These are phyloP conservation scores for Symbiodinium natans DNA, from an alignment of 73 alveolate species.

Conservation along the genomic window DNA sequence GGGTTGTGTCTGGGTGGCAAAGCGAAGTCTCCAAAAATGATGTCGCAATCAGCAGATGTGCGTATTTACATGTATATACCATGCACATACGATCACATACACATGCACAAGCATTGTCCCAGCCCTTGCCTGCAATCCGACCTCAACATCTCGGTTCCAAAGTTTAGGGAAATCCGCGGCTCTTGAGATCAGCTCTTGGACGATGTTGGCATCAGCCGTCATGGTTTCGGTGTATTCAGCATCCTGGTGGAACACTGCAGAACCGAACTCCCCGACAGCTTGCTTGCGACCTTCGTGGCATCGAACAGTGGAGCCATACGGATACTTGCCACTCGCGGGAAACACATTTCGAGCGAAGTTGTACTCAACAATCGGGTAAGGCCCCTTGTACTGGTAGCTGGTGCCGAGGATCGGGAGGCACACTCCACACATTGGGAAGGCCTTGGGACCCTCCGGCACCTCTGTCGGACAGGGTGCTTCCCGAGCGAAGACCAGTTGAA, in stretches of 20 bases:
- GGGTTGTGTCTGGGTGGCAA: too few relatives aligned
- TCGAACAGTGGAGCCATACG: conserved; percentile 46
- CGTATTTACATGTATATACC: too few relatives aligned
- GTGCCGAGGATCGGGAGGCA: conserved; percentile 43
- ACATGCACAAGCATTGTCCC: too few relatives aligned
- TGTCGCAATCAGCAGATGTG: too few relatives aligned
- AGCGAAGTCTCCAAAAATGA: too few relatives aligned
- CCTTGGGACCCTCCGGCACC: conserved; percentile 51
- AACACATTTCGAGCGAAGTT: conserved; percentile 53
- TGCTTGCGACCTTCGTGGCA: conserved; percentile 18
- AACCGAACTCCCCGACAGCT: conserved; percentile 25
- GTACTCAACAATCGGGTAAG: conserved; percentile 25
- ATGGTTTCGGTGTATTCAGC: conserved; percentile 37
- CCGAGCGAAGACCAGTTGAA: conserved; percentile 36
- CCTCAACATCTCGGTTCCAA: conserved; percentile 69
- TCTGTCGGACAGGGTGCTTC: conserved; percentile 19
- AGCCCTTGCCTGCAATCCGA: conserved; percentile 30
- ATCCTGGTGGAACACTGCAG: conserved; percentile 32
- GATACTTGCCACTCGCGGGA: conserved; percentile 51
- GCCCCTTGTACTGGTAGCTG: conserved; percentile 57
- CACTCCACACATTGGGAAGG: conserved; percentile 32
- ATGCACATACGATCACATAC: too few relatives aligned
- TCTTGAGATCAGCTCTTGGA: conserved; percentile 38
- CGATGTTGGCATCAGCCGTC: conserved; percentile 65
- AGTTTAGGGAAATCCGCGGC: conserved; percentile 42